Evolutionary conservation across 164 flowering plant species (phyloP).

Genomic region (Warburgia ugandensis): DNA sequence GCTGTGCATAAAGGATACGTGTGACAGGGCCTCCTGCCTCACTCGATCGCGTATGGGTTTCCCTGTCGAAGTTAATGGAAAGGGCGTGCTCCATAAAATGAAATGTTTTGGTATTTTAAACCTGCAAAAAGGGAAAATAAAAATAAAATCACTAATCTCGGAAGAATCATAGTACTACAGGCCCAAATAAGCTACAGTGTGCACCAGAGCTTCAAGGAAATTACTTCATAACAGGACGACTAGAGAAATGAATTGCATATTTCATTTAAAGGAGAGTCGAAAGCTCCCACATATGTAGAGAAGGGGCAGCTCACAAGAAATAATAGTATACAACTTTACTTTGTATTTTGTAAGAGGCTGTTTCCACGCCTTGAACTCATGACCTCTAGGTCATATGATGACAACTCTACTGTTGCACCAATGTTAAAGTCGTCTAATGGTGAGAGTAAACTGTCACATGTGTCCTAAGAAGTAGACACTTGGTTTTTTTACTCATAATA

Average conservation of each 20-base stretch:
- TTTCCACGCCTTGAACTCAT: too few species aligned
- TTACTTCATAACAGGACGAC: neutral
- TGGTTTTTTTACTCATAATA: too few species aligned
- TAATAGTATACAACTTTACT: too few species aligned
- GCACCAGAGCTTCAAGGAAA: neutral
- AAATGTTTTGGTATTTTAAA: constrained; percentile 69
- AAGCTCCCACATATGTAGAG: too few species aligned
- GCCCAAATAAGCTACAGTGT: neutral
- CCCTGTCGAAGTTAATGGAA: constrained; percentile 71
- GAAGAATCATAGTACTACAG: neutral
- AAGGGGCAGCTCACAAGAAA: too few species aligned
- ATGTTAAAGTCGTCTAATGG: too few species aligned
- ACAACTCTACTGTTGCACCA: too few species aligned
- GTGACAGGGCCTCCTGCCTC: constrained; percentile 34
- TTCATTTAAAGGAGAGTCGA: neutral
- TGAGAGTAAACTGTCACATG: too few species aligned
- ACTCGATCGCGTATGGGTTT: constrained; percentile 57
- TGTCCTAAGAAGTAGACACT: too few species aligned
- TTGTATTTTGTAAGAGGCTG: too few species aligned
- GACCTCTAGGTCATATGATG: too few species aligned
- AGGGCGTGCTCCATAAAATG: constrained; percentile 51
- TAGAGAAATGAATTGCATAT: neutral
- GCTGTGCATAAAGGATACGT: constrained; percentile 26
- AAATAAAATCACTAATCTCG: neutral
- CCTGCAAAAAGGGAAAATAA: constrained; percentile 29